These are phyloP conservation scores for Brassica juncea DNA, from an alignment of 345 rosid species.

Conservation along the genomic window DNA sequence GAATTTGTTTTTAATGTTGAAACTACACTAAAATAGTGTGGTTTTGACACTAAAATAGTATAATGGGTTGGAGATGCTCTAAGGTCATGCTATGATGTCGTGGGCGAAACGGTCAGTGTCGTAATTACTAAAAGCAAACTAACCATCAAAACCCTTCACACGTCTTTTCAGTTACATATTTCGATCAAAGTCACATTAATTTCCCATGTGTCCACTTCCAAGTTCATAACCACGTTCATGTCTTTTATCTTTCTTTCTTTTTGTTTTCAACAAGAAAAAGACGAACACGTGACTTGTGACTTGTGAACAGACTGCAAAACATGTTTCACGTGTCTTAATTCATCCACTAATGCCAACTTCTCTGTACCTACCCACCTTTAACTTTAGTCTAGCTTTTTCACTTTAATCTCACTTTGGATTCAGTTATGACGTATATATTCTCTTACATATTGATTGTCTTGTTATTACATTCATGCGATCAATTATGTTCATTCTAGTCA, in stretches of 20 bases:
- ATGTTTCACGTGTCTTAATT: conserved; percentile 38
- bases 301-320: conserved; percentile 16
- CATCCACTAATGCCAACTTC: conserved; percentile 21
- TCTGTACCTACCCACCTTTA: conserved; percentile 12
- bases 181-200: conserved; percentile 24
- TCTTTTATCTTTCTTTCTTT: not conserved
- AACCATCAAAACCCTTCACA: conserved; percentile 3
- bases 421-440: not conserved
- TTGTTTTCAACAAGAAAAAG: not conserved
- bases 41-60: no score
- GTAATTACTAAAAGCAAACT: conserved; percentile 13
- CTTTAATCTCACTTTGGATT: not conserved
- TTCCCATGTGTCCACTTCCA: conserved; percentile 23
- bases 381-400: conserved; percentile 8
- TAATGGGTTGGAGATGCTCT: no score
- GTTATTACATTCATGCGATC: not conserved
- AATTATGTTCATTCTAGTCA: not conserved
- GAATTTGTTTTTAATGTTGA: no score
- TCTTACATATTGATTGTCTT: not conserved
- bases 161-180: conserved; percentile 2
- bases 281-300: conserved; percentile 21
- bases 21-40: no score
- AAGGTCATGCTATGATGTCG: not conserved
- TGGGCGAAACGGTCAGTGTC: conserved; percentile 28
- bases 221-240: not conserved